phyloP scores from a whole-genome alignment of 805 yeast species.

The Pichia nakasei region DNA sequence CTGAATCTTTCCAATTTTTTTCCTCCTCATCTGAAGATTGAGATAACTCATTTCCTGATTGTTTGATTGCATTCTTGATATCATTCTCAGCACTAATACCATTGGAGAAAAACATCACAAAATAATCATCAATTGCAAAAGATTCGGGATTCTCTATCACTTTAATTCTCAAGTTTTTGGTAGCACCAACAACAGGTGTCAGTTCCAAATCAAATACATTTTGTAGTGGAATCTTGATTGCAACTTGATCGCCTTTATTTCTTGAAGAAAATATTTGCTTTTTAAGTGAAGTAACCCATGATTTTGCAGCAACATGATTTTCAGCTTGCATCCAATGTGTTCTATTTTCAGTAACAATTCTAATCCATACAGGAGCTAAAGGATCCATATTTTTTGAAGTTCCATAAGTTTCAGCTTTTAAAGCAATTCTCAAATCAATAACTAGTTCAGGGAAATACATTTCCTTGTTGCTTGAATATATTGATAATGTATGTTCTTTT shows the following conservation, averaged over 20 bases:
- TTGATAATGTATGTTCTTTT: constrained; percentile 55
- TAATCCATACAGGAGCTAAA: constrained; percentile 38
- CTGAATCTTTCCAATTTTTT: constrained; percentile 17
- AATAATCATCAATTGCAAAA: constrained; percentile 57
- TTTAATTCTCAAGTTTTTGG: constrained; percentile 50
- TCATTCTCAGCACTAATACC: constrained; percentile 36
- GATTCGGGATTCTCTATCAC: constrained; percentile 48
- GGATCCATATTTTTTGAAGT: constrained; percentile 14
- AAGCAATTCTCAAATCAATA: constrained; percentile 60
- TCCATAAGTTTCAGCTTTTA: constrained; percentile 45
- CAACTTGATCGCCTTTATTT: constrained; percentile 62
- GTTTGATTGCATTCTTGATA: constrained; percentile 33
- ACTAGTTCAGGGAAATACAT: constrained; percentile 76
- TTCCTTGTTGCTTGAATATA: constrained; percentile 66
- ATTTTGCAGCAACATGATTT: constrained; percentile 58
- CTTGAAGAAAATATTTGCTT: constrained; percentile 70
- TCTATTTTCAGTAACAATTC: constrained; percentile 47
- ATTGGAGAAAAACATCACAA: constrained; percentile 54
- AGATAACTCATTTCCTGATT: constrained; percentile 22
- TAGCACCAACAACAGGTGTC: constrained; percentile 44
- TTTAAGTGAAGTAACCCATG: constrained; percentile 70
- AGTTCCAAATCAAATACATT: constrained; percentile 57
- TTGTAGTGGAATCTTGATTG: constrained; percentile 65
- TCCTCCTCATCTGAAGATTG: constrained; percentile 8
- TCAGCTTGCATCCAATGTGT: constrained; percentile 67